phyloP scores from a whole-genome alignment of 306 rosid species.

The Carpinus fangiana region DNA sequence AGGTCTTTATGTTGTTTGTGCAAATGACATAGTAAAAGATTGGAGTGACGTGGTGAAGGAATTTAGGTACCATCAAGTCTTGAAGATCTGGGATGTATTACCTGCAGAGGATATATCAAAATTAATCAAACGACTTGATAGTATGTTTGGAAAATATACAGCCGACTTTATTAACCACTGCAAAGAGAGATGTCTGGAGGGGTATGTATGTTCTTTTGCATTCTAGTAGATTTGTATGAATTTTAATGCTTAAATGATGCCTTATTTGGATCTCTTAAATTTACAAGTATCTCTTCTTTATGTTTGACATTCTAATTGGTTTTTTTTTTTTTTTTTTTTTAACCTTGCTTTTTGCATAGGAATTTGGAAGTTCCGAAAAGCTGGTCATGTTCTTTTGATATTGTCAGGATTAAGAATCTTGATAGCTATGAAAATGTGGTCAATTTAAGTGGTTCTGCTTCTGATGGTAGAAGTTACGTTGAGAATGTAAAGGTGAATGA shows the following conservation, averaged over 20 bases:
- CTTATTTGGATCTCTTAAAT: neutral
- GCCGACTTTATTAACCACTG: constrained; percentile 53
- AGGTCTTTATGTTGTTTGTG: constrained; percentile 45
- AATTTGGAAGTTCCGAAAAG: constrained; percentile 51
- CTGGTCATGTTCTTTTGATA: constrained; percentile 46
- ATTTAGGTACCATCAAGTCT: constrained; percentile 42
- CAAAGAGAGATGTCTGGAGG: constrained; percentile 48
- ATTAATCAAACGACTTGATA: constrained; percentile 54
- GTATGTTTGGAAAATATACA: constrained; percentile 53
- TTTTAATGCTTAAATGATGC: neutral
- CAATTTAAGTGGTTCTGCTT: constrained; percentile 27
- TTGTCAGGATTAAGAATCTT: constrained; percentile 42
- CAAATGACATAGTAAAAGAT: constrained; percentile 59
- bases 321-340: too few relatives aligned
- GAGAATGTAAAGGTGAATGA: constrained; percentile 82
- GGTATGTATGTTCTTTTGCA: constrained; percentile 39
- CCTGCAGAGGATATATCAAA: constrained; percentile 56
- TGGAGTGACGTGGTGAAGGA: constrained; percentile 45
- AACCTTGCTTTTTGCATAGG: constrained; percentile 29
- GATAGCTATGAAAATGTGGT: constrained; percentile 22
- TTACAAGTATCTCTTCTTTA: too few relatives aligned
- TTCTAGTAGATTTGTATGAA: neutral
- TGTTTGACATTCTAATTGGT: neutral
- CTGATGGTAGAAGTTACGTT: constrained; percentile 58
- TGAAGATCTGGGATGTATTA: constrained; percentile 74